Base-by-base conservation (phyloP, 2,329 filamentous ascomycete genomes). In the Coniosporium tulheliwenetii region DNA sequence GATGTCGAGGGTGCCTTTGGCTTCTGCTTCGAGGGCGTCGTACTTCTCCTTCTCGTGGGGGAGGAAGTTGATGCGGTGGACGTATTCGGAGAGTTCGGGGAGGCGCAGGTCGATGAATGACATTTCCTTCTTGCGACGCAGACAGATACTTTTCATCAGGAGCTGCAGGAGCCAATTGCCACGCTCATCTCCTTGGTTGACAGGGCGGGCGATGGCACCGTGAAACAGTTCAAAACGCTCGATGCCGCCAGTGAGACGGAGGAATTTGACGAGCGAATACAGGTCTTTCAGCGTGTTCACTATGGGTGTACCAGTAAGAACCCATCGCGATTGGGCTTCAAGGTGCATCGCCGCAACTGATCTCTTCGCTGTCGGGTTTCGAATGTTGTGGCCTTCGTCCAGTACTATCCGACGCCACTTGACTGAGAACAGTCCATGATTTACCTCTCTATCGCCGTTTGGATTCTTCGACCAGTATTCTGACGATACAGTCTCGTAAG, bases 71-170 rank as follows among this genome's bases (percentile, higher is more conserved):
- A 93, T 75, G 8, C 75, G 74, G 50, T 91, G 79, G 5, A 91
- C 67, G 48, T 81, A 86, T 53, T 89, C 85, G 1, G 77, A 79
- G 52, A 93, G 77, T 10, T 77, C 67, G 0, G 86, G 85, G 8
- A 93, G 67, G 45, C 77, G 81, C 14, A 93, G 65, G 48, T 93
- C 84, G 40, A 94, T 73, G 52, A 93, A 93, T 5, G 71, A 71
- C 85, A 94, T 93, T 42, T 89, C 79, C 56, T 94, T 94, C 58
- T 78, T 81, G 32, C 86, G 75, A 32, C 86, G 75, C 15, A 94
- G 67, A 50, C 83, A 91, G 37, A 93, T 71, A 13, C 81, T 77
- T n/a, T 70, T 69, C 76, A 93, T 87, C 36, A 93, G 68, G 5
- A 76, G 71, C 52, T 89, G 81, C 3, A 93, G 68, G 3, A 89